Conservation (phyloP, 1,284 basidiomycete species). For the Sphaerobolus stellatus region DNA sequence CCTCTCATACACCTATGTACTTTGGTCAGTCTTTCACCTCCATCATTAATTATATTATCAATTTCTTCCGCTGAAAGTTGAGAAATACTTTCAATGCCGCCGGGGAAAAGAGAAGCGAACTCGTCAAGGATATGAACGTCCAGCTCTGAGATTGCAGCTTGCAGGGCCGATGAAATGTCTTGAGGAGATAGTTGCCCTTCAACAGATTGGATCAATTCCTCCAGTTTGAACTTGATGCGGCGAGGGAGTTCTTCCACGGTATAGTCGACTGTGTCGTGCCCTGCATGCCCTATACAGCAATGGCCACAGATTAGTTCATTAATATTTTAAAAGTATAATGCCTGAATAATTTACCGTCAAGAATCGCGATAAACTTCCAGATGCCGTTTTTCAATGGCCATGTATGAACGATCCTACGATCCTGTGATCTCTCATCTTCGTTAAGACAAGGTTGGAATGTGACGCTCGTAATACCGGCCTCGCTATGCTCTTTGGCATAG, state of each 20-base stretch:
- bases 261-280: conserved; percentile 37
- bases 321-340: not conserved
- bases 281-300: conserved; percentile 55
- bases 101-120: conserved; percentile 60
- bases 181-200: conserved; percentile 59
- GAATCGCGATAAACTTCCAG: conserved; percentile 67
- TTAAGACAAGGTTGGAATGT: conserved; percentile 61
- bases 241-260: not conserved
- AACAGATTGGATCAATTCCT: conserved; percentile 55
- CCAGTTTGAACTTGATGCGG: not conserved
- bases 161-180: conserved; percentile 48
- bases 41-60: conserved; percentile 59
- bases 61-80: conserved; percentile 55
- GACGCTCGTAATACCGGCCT: conserved; percentile 30
- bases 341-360: conserved; percentile 54
- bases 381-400: conserved; percentile 53
- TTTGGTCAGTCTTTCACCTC: conserved; percentile 61
- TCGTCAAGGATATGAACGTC: conserved; percentile 67
- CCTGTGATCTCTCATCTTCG: conserved; percentile 45
- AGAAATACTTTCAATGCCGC: conserved; percentile 49
- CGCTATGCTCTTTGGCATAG: not conserved
- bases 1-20: conserved; percentile 70
- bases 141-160: conserved; percentile 66
- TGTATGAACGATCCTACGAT: conserved; percentile 59
- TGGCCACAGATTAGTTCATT: not conserved